Conservation (phyloP, 2,329 filamentous ascomycete genomes). For the Neopestalotiopsis sp. region DNA sequence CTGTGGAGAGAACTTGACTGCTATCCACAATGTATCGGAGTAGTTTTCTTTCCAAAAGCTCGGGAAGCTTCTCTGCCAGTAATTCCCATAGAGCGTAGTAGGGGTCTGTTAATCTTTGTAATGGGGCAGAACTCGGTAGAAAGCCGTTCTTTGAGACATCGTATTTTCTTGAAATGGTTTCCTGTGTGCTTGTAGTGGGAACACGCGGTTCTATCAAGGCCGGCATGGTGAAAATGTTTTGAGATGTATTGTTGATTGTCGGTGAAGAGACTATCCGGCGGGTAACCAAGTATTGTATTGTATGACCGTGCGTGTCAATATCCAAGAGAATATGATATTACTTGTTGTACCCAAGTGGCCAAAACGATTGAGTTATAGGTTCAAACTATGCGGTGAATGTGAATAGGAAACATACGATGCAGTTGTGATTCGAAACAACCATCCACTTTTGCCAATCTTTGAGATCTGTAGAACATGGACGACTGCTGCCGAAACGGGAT, state of each 20-base stretch:
- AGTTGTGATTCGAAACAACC: neutral
- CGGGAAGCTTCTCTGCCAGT: slow-evolving; percentile 70
- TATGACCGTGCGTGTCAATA: neutral
- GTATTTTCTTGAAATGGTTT: slow-evolving; percentile 37
- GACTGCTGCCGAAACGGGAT: neutral
- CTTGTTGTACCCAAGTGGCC: neutral
- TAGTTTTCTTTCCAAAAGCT: slow-evolving; percentile 66
- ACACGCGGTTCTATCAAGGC: neutral
- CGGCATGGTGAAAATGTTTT: slow-evolving; percentile 7
- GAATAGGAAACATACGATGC: slow-evolving; percentile 1
- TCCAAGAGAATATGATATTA: neutral
- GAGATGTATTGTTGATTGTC: neutral
- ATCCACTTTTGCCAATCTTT: slow-evolving; percentile 1
- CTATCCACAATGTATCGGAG: slow-evolving; percentile 67
- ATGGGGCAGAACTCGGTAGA: slow-evolving; percentile 72
- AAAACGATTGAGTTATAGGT: neutral
- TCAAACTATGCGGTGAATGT: neutral
- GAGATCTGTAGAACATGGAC: neutral
- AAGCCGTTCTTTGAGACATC: slow-evolving; percentile 69
- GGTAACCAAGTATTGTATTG: neutral
- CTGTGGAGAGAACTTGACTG: slow-evolving; percentile 73
- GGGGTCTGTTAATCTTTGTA: slow-evolving; percentile 65
- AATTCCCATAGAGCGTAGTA: slow-evolving; percentile 86
- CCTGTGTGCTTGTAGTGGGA: neutral
- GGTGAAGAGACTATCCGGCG: neutral